Evolutionary conservation across 306 rosid genomes (phyloP).

Genomic region (Luffa acutangula): DNA sequence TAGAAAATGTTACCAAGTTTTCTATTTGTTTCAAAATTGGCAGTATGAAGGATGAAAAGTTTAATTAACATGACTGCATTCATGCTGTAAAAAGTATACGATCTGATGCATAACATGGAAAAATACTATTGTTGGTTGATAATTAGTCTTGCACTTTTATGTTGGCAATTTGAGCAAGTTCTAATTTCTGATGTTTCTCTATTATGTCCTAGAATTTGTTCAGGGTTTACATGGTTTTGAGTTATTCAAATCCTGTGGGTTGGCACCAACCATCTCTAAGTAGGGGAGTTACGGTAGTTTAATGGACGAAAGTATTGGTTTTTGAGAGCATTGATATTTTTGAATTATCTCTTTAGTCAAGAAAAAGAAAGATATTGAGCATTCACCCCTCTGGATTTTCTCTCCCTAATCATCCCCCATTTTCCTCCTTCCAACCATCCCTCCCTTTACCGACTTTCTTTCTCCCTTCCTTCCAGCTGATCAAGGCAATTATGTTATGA

Average conservation of each 20-base stretch:
- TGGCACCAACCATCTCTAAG: not conserved
- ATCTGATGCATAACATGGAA: not conserved
- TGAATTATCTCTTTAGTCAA: not conserved
- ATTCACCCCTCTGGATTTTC: not conserved
- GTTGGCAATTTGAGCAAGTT: not conserved
- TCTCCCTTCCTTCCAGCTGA: not conserved
- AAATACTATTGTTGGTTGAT: not conserved
- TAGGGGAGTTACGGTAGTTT: not conserved
- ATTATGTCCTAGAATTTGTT: not conserved
- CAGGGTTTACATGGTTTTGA: not conserved
- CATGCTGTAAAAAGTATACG: not conserved
- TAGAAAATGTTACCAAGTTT: not conserved
- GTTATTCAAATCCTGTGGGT: not conserved
- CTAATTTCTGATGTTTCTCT: not conserved
- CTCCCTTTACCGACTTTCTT: not conserved
- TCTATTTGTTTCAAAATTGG: not conserved
- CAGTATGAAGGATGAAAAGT: not conserved
- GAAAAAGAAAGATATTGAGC: not conserved
- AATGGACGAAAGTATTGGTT: not conserved
- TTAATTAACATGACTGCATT: not conserved
- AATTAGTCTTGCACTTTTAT: not conserved
- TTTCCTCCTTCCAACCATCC: not conserved
- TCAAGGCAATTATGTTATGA: not conserved
- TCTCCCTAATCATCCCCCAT: not conserved
- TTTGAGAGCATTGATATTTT: not conserved